Base-by-base conservation (phyloP, 495 filamentous ascomycete species). In the Staphylotrichum tortipilum region DNA sequence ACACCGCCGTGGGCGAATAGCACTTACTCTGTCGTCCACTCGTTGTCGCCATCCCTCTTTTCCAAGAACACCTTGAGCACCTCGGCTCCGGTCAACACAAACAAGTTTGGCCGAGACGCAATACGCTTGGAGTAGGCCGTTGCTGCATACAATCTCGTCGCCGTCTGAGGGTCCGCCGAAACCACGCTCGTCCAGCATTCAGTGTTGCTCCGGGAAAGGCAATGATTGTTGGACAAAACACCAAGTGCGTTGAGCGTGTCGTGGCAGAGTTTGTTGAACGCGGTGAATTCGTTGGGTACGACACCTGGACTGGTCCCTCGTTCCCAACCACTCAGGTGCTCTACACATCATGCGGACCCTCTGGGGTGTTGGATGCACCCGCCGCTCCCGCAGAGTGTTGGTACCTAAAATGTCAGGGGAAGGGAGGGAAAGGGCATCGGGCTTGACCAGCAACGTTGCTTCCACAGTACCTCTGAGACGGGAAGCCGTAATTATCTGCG, bases 211-310 rank as follows among this genome's bases (percentile, higher is more conserved):
- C 75, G 75, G 0, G 58, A 60, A 33, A 74, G 61, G 29, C 69
- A 65, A 17, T 64, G 60, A 4, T 47, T 42, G 50, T 73, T 74
- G 12, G 70, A 66, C 7, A 63, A 47, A 17, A 76, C 49, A 0
- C 70, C 71, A 0, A 75, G 52, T 0, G 52, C 46, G 41, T 76
- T 65, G 14, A 77, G 49, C 1, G 76, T 72, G 1, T 53, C 52
- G 50, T 78, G 72, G 73, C 75, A 80, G 19, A 71, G 63, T 29
- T 62, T 52, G 49, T 78, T 73, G 1, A 72, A 64, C 2, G 62
- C 49, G 3, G 66, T 62, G 53, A 70, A 76, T 31, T 73, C 55
- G 9, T 55, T 57, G 3, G 66, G 55, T 76, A 76, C 0, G 63
- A 65, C 3, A 69, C 72, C 12, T 68, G 57, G 5, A 79, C 26